phyloP scores from a whole-genome alignment of 2,329 filamentous ascomycete genomes.

The Penicillium sp. region DNA sequence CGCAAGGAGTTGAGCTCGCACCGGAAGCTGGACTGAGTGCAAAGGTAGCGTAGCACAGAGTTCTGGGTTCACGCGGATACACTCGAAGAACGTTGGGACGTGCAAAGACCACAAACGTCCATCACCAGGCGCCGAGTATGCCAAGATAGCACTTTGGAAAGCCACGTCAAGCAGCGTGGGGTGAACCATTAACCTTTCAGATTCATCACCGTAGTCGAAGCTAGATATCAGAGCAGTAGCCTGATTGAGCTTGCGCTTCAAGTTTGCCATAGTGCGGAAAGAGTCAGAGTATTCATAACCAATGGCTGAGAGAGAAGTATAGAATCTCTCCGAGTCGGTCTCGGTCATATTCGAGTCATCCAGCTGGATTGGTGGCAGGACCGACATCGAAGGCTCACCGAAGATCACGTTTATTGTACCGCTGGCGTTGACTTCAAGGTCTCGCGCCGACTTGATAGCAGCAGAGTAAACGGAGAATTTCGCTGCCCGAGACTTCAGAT shows the following conservation, averaged over 20 bases:
- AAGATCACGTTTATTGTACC: neutral
- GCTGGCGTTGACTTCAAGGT: neutral
- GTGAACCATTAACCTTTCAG: slow-evolving; percentile 9
- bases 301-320: neutral
- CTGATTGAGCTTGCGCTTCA: neutral
- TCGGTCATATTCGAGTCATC: neutral
- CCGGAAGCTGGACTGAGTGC: no score
- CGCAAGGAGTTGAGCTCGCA: no score
- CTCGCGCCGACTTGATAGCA: neutral
- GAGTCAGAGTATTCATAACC: slow-evolving; percentile 1
- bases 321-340: slow-evolving; percentile 1
- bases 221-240: neutral
- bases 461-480: neutral
- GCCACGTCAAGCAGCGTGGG: slow-evolving; percentile 21
- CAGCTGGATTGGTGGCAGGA: neutral
- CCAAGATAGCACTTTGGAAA: slow-evolving; percentile 17
- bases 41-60: no score
- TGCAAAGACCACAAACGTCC: slow-evolving; percentile 14
- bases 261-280: neutral
- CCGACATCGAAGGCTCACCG: neutral
- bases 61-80: slow-evolving; percentile 8
- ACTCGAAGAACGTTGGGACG: slow-evolving; percentile 13
- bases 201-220: slow-evolving; percentile 1
- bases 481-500: neutral
- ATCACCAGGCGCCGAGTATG: slow-evolving; percentile 18